These are phyloP conservation scores for Blastomyces silverae DNA, from an alignment of 2,329 filamentous ascomycete genomes.

Conservation along the genomic window DNA sequence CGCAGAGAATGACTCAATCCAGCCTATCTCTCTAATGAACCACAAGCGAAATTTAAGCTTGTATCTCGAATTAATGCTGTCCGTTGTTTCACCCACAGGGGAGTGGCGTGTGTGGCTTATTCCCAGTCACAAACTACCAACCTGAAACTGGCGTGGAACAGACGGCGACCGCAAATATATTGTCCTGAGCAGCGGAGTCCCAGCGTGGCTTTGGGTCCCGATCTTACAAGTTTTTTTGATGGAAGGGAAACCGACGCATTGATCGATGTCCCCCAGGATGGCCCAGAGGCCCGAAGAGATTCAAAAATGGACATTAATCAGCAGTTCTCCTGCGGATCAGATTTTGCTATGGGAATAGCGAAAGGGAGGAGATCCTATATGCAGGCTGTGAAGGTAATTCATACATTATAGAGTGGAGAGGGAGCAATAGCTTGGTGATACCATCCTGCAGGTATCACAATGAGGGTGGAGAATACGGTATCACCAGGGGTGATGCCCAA, in stretches of 20 bases:
- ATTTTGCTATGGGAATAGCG: not conserved
- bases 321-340: not conserved
- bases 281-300: not conserved
- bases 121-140: conserved; percentile 1
- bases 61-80: not conserved
- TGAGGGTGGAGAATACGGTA: not conserved
- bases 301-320: not conserved
- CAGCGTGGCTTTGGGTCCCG: not conserved
- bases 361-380: too few relatives aligned
- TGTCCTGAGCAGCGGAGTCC: not conserved
- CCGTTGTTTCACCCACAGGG: not conserved
- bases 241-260: not conserved
- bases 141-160: conserved; percentile 12
- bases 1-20: not conserved
- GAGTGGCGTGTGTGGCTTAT: conserved; percentile 9
- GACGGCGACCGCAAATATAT: not conserved
- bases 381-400: not conserved
- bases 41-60: not conserved
- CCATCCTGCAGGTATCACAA: not conserved
- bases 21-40: not conserved
- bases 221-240: not conserved
- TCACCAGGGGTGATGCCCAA: not conserved
- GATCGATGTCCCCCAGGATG: not conserved
- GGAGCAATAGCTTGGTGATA: not conserved
- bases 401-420: not conserved